Conservation (phyloP, 2,329 filamentous ascomycete genomes). For the Fusarium hostae region DNA sequence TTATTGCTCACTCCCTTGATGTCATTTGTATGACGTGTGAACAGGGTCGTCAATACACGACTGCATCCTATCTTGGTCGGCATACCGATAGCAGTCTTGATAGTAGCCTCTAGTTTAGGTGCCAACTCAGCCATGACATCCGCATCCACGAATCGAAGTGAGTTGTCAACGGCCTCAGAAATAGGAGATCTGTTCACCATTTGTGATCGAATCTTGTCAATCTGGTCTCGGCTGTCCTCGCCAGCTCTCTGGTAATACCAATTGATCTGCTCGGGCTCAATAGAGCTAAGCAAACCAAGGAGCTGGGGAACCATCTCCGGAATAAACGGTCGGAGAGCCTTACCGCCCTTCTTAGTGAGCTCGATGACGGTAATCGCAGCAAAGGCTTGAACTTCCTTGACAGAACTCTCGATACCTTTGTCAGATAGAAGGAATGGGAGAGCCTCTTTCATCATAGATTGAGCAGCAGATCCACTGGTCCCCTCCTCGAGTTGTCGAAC, state of each 20-base stretch:
- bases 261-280: slow-evolving; percentile 90
- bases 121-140: slow-evolving; percentile 80
- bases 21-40: slow-evolving; percentile 79
- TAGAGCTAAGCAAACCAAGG: slow-evolving; percentile 82
- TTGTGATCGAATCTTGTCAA: slow-evolving; percentile 86
- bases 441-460: slow-evolving; percentile 84
- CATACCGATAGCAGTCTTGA: slow-evolving; percentile 88
- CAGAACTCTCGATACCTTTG: slow-evolving; percentile 88
- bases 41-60: slow-evolving; percentile 84
- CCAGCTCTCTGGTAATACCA: slow-evolving; percentile 92
- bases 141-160: slow-evolving; percentile 84
- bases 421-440: slow-evolving; percentile 91
- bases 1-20: slow-evolving; percentile 80
- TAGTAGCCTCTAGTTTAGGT: slow-evolving; percentile 77
- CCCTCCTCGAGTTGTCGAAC: slow-evolving; percentile 87
- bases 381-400: slow-evolving; percentile 87
- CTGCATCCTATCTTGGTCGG: slow-evolving; percentile 94
- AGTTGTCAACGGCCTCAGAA: slow-evolving; percentile 90
- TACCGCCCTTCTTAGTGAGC: slow-evolving; percentile 89
- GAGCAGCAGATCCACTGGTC: slow-evolving; percentile 74
- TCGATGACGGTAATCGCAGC: slow-evolving; percentile 85
- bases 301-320: slow-evolving; percentile 84
- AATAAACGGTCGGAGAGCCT: slow-evolving; percentile 81
- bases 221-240: slow-evolving; percentile 86
- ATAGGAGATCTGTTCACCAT: slow-evolving; percentile 88